These are phyloP conservation scores for Sugiyamaella americana DNA, from an alignment of 805 yeast genomes.

Conservation along the genomic window DNA sequence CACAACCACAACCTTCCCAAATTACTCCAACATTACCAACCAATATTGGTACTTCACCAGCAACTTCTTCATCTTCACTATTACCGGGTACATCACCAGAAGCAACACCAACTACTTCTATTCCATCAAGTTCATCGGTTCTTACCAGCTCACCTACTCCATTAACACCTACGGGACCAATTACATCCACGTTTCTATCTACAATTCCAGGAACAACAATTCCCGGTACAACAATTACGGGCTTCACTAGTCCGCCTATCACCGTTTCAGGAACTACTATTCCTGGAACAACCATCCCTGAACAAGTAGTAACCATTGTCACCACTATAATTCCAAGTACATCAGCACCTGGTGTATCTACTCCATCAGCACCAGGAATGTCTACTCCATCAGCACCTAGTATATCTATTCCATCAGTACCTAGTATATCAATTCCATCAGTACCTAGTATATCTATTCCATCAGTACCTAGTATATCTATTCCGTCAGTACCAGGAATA, in stretches of 20 bases:
- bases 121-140: constrained; percentile 1
- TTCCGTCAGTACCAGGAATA: not conserved
- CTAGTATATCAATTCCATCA: not conserved
- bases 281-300: constrained; percentile 20
- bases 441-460: not conserved
- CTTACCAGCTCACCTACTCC: constrained; percentile 1
- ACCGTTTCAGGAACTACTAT: constrained; percentile 20
- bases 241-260: constrained; percentile 6
- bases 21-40: not conserved
- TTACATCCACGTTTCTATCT: constrained; percentile 1
- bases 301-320: constrained; percentile 15
- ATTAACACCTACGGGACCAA: constrained; percentile 1
- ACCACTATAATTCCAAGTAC: constrained; percentile 7
- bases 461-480: not conserved
- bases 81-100: not conserved
- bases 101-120: constrained; percentile 4
- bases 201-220: constrained; percentile 17
- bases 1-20: constrained; percentile 4
- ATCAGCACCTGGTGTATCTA: not conserved
- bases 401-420: not conserved
- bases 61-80: not conserved
- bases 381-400: not conserved
- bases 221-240: constrained; percentile 15
- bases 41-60: constrained; percentile 3
- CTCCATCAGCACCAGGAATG: not conserved